Conservation (phyloP, 306 rosid species). For the Glycine latifolia region DNA sequence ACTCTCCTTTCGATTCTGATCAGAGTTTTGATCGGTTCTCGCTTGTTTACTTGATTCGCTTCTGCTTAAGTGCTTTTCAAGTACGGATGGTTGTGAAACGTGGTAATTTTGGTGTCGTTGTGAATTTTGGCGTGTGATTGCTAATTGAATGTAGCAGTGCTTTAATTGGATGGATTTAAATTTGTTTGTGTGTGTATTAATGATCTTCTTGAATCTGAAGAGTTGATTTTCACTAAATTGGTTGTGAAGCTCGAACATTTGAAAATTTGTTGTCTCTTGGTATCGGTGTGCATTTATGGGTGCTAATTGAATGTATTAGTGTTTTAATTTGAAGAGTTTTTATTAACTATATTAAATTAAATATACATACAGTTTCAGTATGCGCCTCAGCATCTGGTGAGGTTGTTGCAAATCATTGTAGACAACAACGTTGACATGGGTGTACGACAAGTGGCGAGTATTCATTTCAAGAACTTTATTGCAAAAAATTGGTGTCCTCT, state of each 20-base stretch:
- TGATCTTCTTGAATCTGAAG: not conserved
- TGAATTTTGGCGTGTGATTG: slow-evolving; percentile 6
- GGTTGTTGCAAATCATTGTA: slow-evolving; percentile 87
- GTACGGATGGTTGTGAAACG: not conserved
- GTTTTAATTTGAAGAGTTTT: slow-evolving; percentile 20
- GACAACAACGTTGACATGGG: slow-evolving; percentile 82
- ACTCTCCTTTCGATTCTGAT: slow-evolving; percentile 18
- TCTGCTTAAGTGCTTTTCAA: not conserved
- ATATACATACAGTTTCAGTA: slow-evolving; percentile 72
- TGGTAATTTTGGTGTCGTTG: not conserved
- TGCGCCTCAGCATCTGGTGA: slow-evolving; percentile 94
- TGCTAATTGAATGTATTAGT: not conserved
- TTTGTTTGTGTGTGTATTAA: not conserved
- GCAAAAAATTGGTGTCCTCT: slow-evolving; percentile 90
- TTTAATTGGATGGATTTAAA: not conserved
- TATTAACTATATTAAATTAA: not conserved
- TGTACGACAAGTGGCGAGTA: slow-evolving; percentile 95
- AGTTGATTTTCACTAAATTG: not conserved
- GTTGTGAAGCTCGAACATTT: not conserved
- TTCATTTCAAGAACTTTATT: slow-evolving; percentile 94
- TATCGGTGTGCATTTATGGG: not conserved
- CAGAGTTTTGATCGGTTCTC: slow-evolving; percentile 17
- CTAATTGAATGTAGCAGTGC: not conserved
- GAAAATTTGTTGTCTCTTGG: not conserved
- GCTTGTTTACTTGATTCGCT: slow-evolving; percentile 7